phyloP scores from a whole-genome alignment of 2,329 filamentous ascomycete species.

The Helicocarpus griseus region DNA sequence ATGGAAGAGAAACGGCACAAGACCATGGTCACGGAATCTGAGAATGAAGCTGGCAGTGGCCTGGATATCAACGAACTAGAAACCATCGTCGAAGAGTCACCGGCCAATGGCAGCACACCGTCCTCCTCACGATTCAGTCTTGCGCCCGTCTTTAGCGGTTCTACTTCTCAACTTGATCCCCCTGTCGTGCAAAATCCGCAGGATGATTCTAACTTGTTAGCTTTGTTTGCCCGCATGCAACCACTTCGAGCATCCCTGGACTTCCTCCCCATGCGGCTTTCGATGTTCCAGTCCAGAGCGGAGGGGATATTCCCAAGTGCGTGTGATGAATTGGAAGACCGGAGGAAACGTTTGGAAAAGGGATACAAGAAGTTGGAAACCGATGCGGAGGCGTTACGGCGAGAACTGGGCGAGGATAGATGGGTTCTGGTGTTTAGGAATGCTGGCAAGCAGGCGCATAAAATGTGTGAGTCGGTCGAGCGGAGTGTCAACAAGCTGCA shows the following conservation, averaged over 20 bases:
- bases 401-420: constrained; percentile 86
- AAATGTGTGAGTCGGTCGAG: constrained; percentile 94
- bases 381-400: constrained; percentile 79
- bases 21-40: constrained; percentile 58
- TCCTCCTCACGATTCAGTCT: constrained; percentile 60
- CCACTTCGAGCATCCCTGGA: constrained; percentile 85
- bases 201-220: constrained; percentile 80
- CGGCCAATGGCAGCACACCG: constrained; percentile 45
- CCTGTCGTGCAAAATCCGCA: constrained; percentile 44
- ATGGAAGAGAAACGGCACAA: constrained; percentile 94
- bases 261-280: constrained; percentile 89
- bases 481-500: constrained; percentile 73
- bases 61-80: constrained; percentile 81
- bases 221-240: constrained; percentile 90
- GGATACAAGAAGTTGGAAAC: constrained; percentile 80
- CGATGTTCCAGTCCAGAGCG: constrained; percentile 72
- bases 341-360: constrained; percentile 65
- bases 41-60: constrained; percentile 40
- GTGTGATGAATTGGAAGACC: constrained; percentile 75
- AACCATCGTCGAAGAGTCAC: constrained; percentile 84
- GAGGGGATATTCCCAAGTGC: constrained; percentile 76
- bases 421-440: constrained; percentile 95
- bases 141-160: constrained; percentile 47
- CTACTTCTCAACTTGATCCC: constrained; percentile 29
- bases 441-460: constrained; percentile 80